phyloP scores from a whole-genome alignment of 140 eudicot genomes.

The Oenanthe javanica region DNA sequence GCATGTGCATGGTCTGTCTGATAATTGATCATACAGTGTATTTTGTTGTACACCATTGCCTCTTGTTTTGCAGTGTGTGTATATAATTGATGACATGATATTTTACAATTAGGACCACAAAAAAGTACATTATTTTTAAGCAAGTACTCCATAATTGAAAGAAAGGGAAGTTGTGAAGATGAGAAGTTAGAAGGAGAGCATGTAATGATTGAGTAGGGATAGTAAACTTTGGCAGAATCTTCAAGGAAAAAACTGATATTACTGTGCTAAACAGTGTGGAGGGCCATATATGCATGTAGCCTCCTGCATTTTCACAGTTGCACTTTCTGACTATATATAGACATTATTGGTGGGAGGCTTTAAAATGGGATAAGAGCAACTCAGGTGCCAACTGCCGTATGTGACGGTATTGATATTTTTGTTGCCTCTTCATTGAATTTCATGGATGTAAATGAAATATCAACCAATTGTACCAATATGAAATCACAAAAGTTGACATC shows the following conservation, averaged over 20 bases:
- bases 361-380: no score
- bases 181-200: background rate
- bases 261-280: constrained; percentile 1
- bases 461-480: no score
- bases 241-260: background rate
- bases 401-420: no score
- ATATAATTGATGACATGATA: constrained; percentile 7
- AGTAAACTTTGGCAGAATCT: background rate
- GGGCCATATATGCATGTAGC: background rate
- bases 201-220: constrained; percentile 3
- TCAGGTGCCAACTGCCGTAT: no score
- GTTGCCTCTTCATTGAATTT: no score
- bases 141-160: constrained; percentile 9
- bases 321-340: background rate
- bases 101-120: background rate
- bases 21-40: background rate
- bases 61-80: constrained; percentile 3
- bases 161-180: background rate
- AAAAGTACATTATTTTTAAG: background rate
- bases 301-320: background rate
- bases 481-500: no score
- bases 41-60: background rate
- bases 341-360: background rate
- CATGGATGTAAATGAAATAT: no score
- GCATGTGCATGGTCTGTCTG: background rate